Evolutionary conservation across 2,329 filamentous ascomycete genomes (phyloP), one percentile per base, ranked within the genome.

Genomic region (Aspergillus pseudoglaucus): DNA sequence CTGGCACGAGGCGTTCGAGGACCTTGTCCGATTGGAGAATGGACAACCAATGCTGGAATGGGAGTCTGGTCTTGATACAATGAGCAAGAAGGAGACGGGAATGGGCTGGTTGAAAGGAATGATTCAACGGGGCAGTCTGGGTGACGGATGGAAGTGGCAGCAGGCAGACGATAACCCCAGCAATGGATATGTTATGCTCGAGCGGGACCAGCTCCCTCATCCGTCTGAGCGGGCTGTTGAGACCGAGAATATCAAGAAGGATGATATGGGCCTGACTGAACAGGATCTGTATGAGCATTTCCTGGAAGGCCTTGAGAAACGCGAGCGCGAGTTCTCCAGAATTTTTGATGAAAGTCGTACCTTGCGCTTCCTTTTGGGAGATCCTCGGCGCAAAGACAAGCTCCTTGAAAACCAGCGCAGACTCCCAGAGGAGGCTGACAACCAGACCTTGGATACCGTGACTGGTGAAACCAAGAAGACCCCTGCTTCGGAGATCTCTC

Each of bases 1-100:
- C 27, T 82, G 79, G 79, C 71, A 76, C 14, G 74, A 76, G 44
- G 80, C 80, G 0, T 83, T 81, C 54, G 79, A 82, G 55, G 80
- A 84, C 54, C 69, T 83, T 8, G 54, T 83, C 14, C 71, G 71
- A 42, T 65, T 77, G 2, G 66, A 74, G 45, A 73, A 73, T 45
- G 71, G 70, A 18, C 64, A 69, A 47, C 57, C 64, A 20, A 68
- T 74, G 65, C 58, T 73, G 6, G 67, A 72, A 37, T 59, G 52
- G 22, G 59, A 64, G 20, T 43, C 53, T 2, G 45, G 56, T 6
- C 48, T 57, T 2, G 45, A 56, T 6, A 49, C 59, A 2, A 48
- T 54, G 6, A 54, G 49, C 15, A 64, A 58, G 35, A 53, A 52
- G 4, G 63, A 70, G 50, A 57, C 60, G n/a, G 60, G 62, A 12